Conservation (phyloP, 345 rosid genomes). For the Toxicodendron radicans region DNA sequence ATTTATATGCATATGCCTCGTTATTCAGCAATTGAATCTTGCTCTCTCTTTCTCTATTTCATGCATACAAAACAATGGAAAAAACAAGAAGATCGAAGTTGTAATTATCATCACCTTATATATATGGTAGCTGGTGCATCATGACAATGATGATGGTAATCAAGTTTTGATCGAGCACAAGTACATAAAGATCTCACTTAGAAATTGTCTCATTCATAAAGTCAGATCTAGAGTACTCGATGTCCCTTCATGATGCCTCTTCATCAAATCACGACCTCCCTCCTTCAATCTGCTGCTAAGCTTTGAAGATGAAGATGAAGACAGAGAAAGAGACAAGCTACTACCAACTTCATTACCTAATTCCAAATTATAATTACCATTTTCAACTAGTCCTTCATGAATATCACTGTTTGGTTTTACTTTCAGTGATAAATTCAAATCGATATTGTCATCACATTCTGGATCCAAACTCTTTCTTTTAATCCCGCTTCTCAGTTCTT, state of each 20-base stretch:
- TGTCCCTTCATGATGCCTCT: conserved; percentile 31
- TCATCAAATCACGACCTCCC: conserved; percentile 20
- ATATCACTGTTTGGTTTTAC: conserved; percentile 24
- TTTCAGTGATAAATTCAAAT: conserved; percentile 70
- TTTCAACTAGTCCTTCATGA: conserved; percentile 7
- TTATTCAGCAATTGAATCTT: neutral
- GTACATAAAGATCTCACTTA: conserved; percentile 79
- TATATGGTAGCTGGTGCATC: neutral
- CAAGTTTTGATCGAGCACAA: conserved; percentile 24
- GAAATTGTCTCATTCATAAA: conserved; percentile 65
- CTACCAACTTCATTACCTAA: conserved; percentile 22
- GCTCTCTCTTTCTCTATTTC: neutral
- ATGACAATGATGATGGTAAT: conserved; percentile 7
- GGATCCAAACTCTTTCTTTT: conserved; percentile 46
- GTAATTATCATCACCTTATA: neutral
- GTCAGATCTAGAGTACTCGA: conserved; percentile 87
- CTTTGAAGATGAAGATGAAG: conserved; percentile 51
- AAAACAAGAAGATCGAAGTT: neutral
- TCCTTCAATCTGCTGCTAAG: conserved; percentile 33
- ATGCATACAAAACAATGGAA: neutral
- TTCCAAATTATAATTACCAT: conserved; percentile 6
- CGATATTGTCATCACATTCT: conserved; percentile 38
- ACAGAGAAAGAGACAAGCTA: conserved; percentile 67
- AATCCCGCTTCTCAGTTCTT: conserved; percentile 26
- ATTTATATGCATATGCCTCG: neutral